Base-by-base conservation (phyloP, 352 stramenopile genomes). In the Phytophthora syringae region DNA sequence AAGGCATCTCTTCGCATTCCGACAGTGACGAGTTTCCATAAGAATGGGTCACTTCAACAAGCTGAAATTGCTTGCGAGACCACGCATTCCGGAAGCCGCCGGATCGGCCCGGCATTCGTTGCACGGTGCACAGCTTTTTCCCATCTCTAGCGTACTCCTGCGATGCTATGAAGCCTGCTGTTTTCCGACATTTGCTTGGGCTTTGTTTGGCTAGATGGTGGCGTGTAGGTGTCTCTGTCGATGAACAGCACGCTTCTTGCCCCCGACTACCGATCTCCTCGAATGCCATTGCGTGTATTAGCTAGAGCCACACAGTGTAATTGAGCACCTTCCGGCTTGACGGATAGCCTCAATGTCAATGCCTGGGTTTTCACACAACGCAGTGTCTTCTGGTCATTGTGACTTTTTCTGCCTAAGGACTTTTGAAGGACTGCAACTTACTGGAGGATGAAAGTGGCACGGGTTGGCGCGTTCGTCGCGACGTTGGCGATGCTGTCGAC, bases 111-210 rank as follows among this genome's bases (percentile, higher is more conserved):
- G n/a, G n/a, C n/a, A n/a, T n/a, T n/a, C n/a, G n/a, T n/a, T n/a
- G n/a, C n/a, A n/a, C n/a, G n/a, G n/a, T n/a, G n/a, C 1, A 48
- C 22, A 55, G 28, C 40, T 18, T 49, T 54, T 52, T 50, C 52
- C 64, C 64, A 72, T 72, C 58, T 69, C 25, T 47, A 28, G 7
- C 9, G 39, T 48, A 43, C 13, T 72, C 64, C 32, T 68, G 28
- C 63, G 42, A 67, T 58, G 49, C 39, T 2, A 61, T 70, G 63
- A 60, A 61, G 32, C 43, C 56, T 67, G 61, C 61, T 70, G 61
- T 70, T 70, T 50, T 50, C 39, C 3, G 25, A 53, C 44, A 70
- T 18, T 47, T 59, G 47, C 28, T 44, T 54, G 45, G 15, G 30
- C 53, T 62, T 60, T 60, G 60, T 62, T 45, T 18, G 21, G n/a